These are phyloP conservation scores for Xerocomus minutiporus DNA, from an alignment of 1,284 basidiomycete genomes.

Conservation along the genomic window DNA sequence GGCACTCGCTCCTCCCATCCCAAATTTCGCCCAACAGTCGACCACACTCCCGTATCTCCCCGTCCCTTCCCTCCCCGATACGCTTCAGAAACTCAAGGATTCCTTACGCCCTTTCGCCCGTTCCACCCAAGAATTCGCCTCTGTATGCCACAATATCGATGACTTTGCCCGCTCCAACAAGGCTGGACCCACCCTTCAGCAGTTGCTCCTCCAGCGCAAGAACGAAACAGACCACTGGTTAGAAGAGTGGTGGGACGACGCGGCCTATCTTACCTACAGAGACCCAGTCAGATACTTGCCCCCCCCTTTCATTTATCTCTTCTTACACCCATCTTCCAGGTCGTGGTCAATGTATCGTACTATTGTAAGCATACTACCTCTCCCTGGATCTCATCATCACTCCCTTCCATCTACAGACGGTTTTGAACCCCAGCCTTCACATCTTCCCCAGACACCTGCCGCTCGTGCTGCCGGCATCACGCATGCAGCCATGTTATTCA, in stretches of 20 bases:
- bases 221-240: slow-evolving; percentile 63
- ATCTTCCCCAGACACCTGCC: slow-evolving; percentile 54
- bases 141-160: slow-evolving; percentile 56
- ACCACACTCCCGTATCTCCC: slow-evolving; percentile 54
- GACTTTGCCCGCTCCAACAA: slow-evolving; percentile 41
- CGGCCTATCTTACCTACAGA: slow-evolving; percentile 65
- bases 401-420: slow-evolving; percentile 50
- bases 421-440: slow-evolving; percentile 61
- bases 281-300: slow-evolving; percentile 56
- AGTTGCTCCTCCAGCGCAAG: slow-evolving; percentile 48
- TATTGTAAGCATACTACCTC: slow-evolving; percentile 51
- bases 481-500: slow-evolving; percentile 68
- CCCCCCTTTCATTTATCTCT: background rate
- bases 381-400: background rate
- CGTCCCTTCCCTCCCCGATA: slow-evolving; percentile 55
- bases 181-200: slow-evolving; percentile 54
- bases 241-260: slow-evolving; percentile 81
- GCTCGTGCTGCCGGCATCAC: slow-evolving; percentile 72
- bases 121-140: slow-evolving; percentile 51
- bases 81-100: slow-evolving; percentile 56
- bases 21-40: slow-evolving; percentile 22
- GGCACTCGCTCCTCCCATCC: slow-evolving; percentile 23
- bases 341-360: slow-evolving; percentile 79
- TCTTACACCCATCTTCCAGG: slow-evolving; percentile 37
- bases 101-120: slow-evolving; percentile 63